phyloP scores from a whole-genome alignment of 805 yeast genomes.

The Lachancea lanzarotensis region DNA sequence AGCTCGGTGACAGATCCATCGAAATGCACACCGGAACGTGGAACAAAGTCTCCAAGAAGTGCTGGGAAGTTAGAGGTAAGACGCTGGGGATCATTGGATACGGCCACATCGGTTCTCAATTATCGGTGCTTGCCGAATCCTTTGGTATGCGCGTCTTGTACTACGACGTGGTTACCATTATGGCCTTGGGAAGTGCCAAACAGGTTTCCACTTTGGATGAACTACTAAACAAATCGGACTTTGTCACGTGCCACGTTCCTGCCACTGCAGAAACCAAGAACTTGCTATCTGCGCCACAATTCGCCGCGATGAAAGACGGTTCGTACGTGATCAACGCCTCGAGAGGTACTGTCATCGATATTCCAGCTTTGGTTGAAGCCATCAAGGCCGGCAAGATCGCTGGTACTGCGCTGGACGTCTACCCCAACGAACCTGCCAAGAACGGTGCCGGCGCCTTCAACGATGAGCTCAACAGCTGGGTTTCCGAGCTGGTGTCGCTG shows the following conservation, averaged over 20 bases:
- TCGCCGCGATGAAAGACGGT: slow-evolving; percentile 95
- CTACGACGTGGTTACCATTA: slow-evolving; percentile 86
- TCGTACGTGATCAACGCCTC: slow-evolving; percentile 92
- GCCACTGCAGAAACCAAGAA: slow-evolving; percentile 88
- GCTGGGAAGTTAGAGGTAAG: slow-evolving; percentile 99
- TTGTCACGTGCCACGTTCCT: slow-evolving; percentile 91
- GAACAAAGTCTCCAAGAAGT: slow-evolving; percentile 91
- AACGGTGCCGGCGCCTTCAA: slow-evolving; percentile 80
- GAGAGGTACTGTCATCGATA: slow-evolving; percentile 96
- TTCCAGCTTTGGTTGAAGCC: slow-evolving; percentile 87
- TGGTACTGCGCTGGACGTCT: slow-evolving; percentile 96
- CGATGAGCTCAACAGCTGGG: slow-evolving; percentile 73
- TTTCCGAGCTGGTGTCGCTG: slow-evolving; percentile 70
- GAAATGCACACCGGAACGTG: slow-evolving; percentile 95
- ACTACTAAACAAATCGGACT: slow-evolving; percentile 73
- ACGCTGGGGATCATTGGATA: slow-evolving; percentile 96
- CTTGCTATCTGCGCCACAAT: slow-evolving; percentile 82
- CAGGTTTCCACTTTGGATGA: slow-evolving; percentile 85
- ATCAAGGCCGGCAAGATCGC: slow-evolving; percentile 90
- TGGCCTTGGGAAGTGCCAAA: slow-evolving; percentile 94
- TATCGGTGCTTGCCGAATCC: slow-evolving; percentile 93
- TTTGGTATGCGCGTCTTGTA: slow-evolving; percentile 96
- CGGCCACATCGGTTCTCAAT: slow-evolving; percentile 97
- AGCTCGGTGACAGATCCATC: slow-evolving; percentile 90
- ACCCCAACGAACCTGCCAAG: slow-evolving; percentile 94